These are phyloP conservation scores for Citrus medica DNA, from an alignment of 345 rosid species.

Conservation along the genomic window DNA sequence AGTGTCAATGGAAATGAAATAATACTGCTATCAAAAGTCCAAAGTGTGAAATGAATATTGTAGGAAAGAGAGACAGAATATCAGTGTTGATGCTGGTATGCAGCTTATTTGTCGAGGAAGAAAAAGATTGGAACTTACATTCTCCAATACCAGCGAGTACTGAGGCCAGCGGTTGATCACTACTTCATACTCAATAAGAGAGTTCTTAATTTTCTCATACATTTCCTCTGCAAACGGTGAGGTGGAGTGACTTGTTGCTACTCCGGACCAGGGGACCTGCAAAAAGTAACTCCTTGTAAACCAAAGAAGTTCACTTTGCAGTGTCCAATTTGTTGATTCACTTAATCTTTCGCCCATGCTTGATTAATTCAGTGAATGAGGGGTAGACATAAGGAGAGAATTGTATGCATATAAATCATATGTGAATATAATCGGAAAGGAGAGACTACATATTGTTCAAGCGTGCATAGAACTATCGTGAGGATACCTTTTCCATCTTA, in stretches of 20 bases:
- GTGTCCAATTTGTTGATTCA: constrained; percentile 3
- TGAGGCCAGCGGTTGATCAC: constrained; percentile 94
- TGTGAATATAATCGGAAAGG: background rate
- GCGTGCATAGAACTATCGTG: background rate
- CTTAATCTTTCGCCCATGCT: background rate
- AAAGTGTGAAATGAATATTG: background rate
- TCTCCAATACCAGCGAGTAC: constrained; percentile 79
- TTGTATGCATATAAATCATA: background rate
- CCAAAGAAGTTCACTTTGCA: background rate
- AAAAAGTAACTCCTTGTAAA: constrained; percentile 15
- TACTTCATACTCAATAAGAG: constrained; percentile 75
- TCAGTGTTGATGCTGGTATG: background rate
- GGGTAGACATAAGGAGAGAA: background rate
- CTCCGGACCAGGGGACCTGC: constrained; percentile 90
- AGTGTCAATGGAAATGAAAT: background rate
- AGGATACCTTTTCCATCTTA: constrained; percentile 79
- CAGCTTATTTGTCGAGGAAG: background rate
- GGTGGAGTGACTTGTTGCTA: constrained; percentile 76
- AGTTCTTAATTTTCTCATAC: constrained; percentile 75
- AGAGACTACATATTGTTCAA: no score
- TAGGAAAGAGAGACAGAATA: background rate
- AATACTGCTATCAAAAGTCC: background rate
- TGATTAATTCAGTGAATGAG: background rate
- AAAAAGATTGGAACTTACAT: constrained; percentile 42
- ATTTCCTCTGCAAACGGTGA: constrained; percentile 95